Evolutionary conservation across 2,329 filamentous ascomycete species (phyloP).

Genomic region (Penicillium sp.): DNA sequence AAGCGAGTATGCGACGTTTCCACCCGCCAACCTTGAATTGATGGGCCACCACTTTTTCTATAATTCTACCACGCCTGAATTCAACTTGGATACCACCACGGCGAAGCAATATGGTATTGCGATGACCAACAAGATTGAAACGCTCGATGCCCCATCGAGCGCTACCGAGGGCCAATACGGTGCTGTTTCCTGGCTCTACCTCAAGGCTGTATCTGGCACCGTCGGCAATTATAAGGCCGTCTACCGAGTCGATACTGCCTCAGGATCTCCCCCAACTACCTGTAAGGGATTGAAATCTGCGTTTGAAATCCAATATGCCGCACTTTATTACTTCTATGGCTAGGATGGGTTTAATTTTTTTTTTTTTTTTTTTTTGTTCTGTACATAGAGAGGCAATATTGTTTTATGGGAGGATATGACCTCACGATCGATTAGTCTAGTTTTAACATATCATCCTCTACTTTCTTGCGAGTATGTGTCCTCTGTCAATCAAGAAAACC

Average conservation of each 20-base stretch:
- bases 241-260: slow-evolving; percentile 81
- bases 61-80: slow-evolving; percentile 70
- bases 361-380: background rate
- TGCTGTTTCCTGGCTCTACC: slow-evolving; percentile 79
- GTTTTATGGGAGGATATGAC: slow-evolving; percentile 7
- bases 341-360: slow-evolving; percentile 5
- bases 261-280: slow-evolving; percentile 71
- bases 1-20: slow-evolving; percentile 32
- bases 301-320: slow-evolving; percentile 78
- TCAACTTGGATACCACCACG: slow-evolving; percentile 68
- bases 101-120: slow-evolving; percentile 54
- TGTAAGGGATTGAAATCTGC: slow-evolving; percentile 64
- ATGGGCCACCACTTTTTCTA: slow-evolving; percentile 83
- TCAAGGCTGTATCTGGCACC: slow-evolving; percentile 56
- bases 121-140: slow-evolving; percentile 62
- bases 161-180: slow-evolving; percentile 63
- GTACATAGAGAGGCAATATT: slow-evolving; percentile 15
- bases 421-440: slow-evolving; percentile 7
- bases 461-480: background rate
- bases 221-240: slow-evolving; percentile 70
- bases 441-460: slow-evolving; percentile 3
- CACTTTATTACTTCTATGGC: slow-evolving; percentile 70
- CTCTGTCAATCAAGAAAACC: background rate
- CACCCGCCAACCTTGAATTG: slow-evolving; percentile 62
- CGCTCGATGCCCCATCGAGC: slow-evolving; percentile 62